A percentile compares a stretch with the other conserved stretches of the same genome.
Evolutionary conservation across 2,329 filamentous ascomycete genomes (phyloP).

Genomic region (Hymenoscyphus albidus): DNA sequence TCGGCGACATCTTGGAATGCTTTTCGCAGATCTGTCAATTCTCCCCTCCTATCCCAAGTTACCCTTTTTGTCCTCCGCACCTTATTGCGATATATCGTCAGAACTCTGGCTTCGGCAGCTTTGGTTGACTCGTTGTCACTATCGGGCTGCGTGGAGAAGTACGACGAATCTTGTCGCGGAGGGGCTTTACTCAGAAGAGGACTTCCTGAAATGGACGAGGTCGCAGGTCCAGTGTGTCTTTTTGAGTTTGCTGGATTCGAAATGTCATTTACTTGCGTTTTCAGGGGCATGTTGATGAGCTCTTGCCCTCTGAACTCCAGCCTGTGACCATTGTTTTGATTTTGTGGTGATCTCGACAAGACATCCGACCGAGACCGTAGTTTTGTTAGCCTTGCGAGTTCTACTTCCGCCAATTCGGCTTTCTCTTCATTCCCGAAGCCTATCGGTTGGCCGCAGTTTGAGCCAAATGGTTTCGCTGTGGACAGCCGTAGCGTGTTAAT

Average conservation of each 20-base stretch:
- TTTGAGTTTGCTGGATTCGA: slow-evolving; percentile 3
- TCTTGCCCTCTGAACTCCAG: not conserved
- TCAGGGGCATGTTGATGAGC: slow-evolving; percentile 4
- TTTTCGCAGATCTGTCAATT: slow-evolving; percentile 18
- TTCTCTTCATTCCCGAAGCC: not conserved
- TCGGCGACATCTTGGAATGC: slow-evolving; percentile 16
- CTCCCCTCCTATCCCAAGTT: slow-evolving; percentile 12
- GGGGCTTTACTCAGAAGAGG: slow-evolving; percentile 1
- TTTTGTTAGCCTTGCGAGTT: not conserved
- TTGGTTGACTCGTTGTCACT: slow-evolving; percentile 11
- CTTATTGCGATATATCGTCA: slow-evolving; percentile 20
- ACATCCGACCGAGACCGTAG: not conserved
- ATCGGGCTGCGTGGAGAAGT: slow-evolving; percentile 17
- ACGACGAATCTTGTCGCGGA: slow-evolving; percentile 23
- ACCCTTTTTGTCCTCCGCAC: slow-evolving; percentile 19
- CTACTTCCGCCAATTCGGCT: not conserved
- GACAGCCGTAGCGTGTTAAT: slow-evolving; percentile 1
- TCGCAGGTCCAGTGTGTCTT: slow-evolving; percentile 1
- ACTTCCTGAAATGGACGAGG: slow-evolving; percentile 6
- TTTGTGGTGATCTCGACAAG: not conserved
- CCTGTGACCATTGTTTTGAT: slow-evolving; percentile 13
- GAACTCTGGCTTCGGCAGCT: slow-evolving; percentile 18
- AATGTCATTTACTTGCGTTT: not conserved
- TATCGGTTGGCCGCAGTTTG: slow-evolving; percentile 1
- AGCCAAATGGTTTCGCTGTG: slow-evolving; percentile 2